Base-by-base conservation (phyloP, 257 asterid species). In the Nyctanthes arbortristis region DNA sequence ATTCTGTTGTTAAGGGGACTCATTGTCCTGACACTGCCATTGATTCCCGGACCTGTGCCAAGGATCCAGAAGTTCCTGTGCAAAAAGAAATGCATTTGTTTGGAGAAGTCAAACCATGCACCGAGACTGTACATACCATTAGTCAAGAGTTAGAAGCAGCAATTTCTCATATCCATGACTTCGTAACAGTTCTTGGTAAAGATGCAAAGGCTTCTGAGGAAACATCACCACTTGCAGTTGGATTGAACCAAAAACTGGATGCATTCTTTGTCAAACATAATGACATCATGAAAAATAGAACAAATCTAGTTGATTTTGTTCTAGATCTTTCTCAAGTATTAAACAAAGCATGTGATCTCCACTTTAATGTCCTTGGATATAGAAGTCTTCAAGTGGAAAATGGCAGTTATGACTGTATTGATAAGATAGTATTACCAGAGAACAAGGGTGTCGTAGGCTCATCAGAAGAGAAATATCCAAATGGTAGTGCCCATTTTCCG, bases 371-470 rank as follows among this genome's bases (percentile, higher is more conserved):
- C 67, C 81, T 85, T 67, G 94, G 94, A 52, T 87, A 82, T 62
- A 87, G 79, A 79, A 76, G 84, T 63, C 78, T 88, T 75, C 97
- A 84, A 79, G 80, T 83, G 34, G 98, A 93, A 82, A 80, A 82
- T 34, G 84, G 86, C 63, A 83, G 78, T 49, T 84, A 87, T 56
- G 94, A 93, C 72, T 93, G 96, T 70, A 89, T 93, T n/a, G 97
- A 93, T 82, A 93, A 93, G 82, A 87, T 91, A 59, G 96, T 87
- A 22, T 82, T 91, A 43, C 92, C 96, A 30, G 98, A 89, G 74
- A 88, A 91, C 78, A 88, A 83, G 77, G 87, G 59, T 63, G 78
- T 72, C 25, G 81, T 78, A 63, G 83, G 87, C 28, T 77, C 83
- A 52, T 59, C 79, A 12, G 92, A 74, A 37, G 90, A 83, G 77